A percentile compares a stretch with the other conserved stretches of the same genome.
Conservation (phyloP, 192 early-diverging fungal genomes). For the Backusella luteola region DNA sequence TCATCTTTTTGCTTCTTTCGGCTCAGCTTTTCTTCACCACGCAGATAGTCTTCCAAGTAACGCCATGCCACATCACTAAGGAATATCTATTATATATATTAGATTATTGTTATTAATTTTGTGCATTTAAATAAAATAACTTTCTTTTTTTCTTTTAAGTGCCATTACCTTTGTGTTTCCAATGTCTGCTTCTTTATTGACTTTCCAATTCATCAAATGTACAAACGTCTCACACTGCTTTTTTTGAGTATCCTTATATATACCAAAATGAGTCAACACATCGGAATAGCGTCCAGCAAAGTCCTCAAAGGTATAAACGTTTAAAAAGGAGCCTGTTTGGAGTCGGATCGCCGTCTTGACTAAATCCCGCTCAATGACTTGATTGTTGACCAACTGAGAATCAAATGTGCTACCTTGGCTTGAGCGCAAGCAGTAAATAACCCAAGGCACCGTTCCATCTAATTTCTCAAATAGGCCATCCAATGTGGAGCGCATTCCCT, state of each 20-base stretch:
- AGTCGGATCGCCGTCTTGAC: slow-evolving; percentile 62
- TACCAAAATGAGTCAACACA: slow-evolving; percentile 41
- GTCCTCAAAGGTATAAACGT: slow-evolving; percentile 70
- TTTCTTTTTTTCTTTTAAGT: background rate
- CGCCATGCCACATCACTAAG: slow-evolving; percentile 80
- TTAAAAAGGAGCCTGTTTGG: slow-evolving; percentile 68
- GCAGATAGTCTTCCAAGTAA: slow-evolving; percentile 77
- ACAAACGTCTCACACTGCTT: slow-evolving; percentile 41
- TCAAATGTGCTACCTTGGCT: slow-evolving; percentile 63
- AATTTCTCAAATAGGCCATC: slow-evolving; percentile 65
- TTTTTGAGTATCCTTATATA: slow-evolving; percentile 30
- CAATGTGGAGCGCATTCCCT: slow-evolving; percentile 65
- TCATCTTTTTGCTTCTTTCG: slow-evolving; percentile 33
- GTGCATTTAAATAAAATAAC: background rate
- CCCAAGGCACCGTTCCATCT: slow-evolving; percentile 76
- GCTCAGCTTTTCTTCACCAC: slow-evolving; percentile 62
- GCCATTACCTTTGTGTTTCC: slow-evolving; percentile 46
- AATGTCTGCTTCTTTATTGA: slow-evolving; percentile 55
- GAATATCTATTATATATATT: slow-evolving; percentile 49
- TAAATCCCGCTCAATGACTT: slow-evolving; percentile 70
- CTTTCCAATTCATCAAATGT: slow-evolving; percentile 56
- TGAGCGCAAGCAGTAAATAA: slow-evolving; percentile 70
- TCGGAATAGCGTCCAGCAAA: slow-evolving; percentile 74
- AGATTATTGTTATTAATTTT: background rate
- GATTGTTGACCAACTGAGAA: slow-evolving; percentile 60